Percentiles rank a stretch among this genome's conserved stretches.
Evolutionary conservation across 2,329 filamentous ascomycete genomes (phyloP).

Genomic region (Colletotrichum melonis): DNA sequence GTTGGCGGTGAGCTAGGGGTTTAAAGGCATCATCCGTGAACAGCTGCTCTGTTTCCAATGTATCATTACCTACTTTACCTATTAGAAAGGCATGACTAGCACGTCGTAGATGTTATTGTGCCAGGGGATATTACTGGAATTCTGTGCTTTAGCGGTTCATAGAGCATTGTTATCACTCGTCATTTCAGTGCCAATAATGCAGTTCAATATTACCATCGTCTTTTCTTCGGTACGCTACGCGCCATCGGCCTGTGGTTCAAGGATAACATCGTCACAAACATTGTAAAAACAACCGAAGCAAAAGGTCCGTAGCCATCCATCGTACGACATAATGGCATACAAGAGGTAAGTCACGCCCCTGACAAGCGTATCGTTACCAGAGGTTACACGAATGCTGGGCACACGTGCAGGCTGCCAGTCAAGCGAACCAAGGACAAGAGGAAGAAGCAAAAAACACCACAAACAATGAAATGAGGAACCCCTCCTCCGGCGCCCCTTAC

Average conservation of each 20-base stretch:
- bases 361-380: neutral
- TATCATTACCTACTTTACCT: slow-evolving; percentile 13
- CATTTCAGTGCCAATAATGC: neutral
- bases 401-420: neutral
- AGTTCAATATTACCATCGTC: neutral
- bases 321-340: neutral
- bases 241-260: neutral
- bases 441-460: neutral
- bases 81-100: neutral
- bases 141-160: neutral
- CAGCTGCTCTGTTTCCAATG: neutral
- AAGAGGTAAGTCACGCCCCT: too few relatives aligned
- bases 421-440: neutral
- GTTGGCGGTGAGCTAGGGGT: slow-evolving; percentile 63
- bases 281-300: neutral
- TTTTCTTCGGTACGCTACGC: neutral
- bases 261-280: neutral
- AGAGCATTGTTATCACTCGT: neutral
- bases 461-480: neutral
- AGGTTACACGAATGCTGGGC: neutral
- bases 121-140: neutral
- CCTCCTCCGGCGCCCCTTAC: neutral
- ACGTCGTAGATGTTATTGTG: neutral
- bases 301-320: neutral
- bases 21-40: too few relatives aligned